phyloP scores from a whole-genome alignment of 176 grass and related monocot genomes.

The Oryza glaberrima region DNA sequence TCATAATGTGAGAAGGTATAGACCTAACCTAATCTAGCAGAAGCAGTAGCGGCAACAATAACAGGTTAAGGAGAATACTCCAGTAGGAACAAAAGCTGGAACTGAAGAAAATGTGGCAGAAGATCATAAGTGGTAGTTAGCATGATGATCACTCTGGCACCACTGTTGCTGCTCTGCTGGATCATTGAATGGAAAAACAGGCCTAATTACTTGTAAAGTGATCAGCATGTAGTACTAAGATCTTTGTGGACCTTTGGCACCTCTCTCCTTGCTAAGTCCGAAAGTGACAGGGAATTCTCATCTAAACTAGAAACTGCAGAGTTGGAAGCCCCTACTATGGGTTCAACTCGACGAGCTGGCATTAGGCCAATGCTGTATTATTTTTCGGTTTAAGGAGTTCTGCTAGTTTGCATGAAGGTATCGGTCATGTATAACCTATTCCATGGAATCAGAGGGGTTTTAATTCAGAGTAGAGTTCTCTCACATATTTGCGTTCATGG shows the following conservation, averaged over 20 bases:
- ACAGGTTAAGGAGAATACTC: neutral
- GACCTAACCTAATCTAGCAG: neutral
- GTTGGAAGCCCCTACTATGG: neutral
- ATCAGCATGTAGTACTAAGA: neutral
- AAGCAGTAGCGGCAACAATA: neutral
- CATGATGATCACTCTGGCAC: neutral
- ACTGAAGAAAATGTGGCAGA: constrained; percentile 23
- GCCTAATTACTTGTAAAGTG: constrained; percentile 39
- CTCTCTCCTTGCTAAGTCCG: neutral
- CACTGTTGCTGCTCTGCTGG: neutral
- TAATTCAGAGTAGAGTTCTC: neutral
- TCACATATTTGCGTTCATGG: neutral
- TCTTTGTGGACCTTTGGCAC: neutral
- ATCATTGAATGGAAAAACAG: constrained; percentile 9
- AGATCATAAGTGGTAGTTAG: constrained; percentile 5
- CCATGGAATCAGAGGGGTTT: neutral
- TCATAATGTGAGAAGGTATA: neutral
- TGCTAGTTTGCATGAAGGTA: neutral
- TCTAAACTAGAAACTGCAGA: neutral
- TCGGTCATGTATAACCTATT: neutral
- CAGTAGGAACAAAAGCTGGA: neutral
- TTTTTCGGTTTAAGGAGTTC: neutral
- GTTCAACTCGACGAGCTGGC: neutral
- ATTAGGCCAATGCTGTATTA: neutral
- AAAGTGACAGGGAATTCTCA: neutral